Percentiles rank a stretch among this genome's conserved stretches.
phyloP scores from a whole-genome alignment of 257 asterid species.

The Solanum ossicruentum region DNA sequence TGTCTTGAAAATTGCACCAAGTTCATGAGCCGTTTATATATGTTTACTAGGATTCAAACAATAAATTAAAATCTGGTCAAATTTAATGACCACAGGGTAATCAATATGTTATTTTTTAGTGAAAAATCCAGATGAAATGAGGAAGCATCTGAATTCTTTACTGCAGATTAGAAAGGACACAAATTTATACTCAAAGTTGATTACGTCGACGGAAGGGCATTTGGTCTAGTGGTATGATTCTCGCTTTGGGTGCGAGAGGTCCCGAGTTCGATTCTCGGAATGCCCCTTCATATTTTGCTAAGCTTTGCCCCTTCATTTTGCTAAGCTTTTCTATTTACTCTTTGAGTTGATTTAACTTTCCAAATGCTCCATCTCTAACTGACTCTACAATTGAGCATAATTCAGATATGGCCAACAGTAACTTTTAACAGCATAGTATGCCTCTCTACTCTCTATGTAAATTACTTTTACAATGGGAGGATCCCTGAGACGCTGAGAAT shows the following conservation, averaged over 20 bases:
- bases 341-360: too few relatives aligned
- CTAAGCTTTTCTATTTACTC: too few relatives aligned
- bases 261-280: conserved; percentile 69
- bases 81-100: background rate
- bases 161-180: background rate
- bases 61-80: background rate
- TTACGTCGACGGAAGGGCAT: conserved; percentile 17
- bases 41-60: background rate
- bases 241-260: conserved; percentile 79
- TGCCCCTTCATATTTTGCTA: conserved; percentile 28
- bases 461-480: too few relatives aligned
- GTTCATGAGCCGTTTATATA: background rate
- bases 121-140: background rate
- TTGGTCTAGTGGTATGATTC: conserved; percentile 91
- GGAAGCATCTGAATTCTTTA: background rate
- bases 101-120: background rate
- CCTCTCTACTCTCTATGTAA: too few relatives aligned
- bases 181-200: background rate
- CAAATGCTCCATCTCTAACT: too few relatives aligned
- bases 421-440: too few relatives aligned
- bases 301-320: too few relatives aligned
- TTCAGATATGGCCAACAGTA: too few relatives aligned
- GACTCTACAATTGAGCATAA: too few relatives aligned
- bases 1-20: background rate
- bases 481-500: too few relatives aligned